These are phyloP conservation scores for Domatiomyces globalis DNA, from an alignment of 2,329 filamentous ascomycete species.

Conservation along the genomic window DNA sequence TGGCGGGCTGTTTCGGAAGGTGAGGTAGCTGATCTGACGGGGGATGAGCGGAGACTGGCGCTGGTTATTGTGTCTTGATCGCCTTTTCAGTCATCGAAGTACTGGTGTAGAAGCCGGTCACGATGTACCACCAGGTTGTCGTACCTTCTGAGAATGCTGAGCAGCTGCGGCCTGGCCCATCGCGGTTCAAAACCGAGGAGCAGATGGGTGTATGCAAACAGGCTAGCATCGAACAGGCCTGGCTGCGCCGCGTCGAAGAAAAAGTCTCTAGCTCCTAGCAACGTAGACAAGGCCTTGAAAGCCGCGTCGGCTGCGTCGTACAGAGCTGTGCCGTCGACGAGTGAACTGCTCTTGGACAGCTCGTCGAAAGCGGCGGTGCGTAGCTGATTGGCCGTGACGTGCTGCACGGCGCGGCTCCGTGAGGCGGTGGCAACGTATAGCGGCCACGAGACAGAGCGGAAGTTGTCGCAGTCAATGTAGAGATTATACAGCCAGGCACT, in stretches of 20 bases:
- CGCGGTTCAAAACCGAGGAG: conserved; percentile 50
- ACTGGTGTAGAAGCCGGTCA: conserved; percentile 40
- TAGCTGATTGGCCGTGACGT: conserved; percentile 51
- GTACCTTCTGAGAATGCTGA: conserved; percentile 41
- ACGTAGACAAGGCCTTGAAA: conserved; percentile 45
- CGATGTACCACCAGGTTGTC: conserved; percentile 53
- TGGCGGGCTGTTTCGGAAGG: conserved; percentile 34
- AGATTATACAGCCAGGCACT: conserved; percentile 78
- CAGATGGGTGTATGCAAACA: conserved; percentile 82
- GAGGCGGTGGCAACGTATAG: conserved; percentile 58
- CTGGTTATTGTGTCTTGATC: background rate
- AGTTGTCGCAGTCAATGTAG: conserved; percentile 60
- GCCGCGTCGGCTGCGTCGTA: conserved; percentile 49
- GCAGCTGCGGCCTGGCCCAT: conserved; percentile 52
- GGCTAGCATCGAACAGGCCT: conserved; percentile 67
- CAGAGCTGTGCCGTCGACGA: conserved; percentile 43
- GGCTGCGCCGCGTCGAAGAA: conserved; percentile 48
- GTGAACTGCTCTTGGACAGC: conserved; percentile 46
- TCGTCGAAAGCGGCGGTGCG: conserved; percentile 59
- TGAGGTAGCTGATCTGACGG: background rate
- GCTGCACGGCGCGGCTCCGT: conserved; percentile 47
- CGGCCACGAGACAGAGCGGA: conserved; percentile 46
- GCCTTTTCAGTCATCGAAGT: conserved; percentile 27
- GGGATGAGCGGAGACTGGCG: background rate
- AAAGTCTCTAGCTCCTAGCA: conserved; percentile 45